Conservation (phyloP, 768 basidiomycete genomes). For the Suillus lakei region DNA sequence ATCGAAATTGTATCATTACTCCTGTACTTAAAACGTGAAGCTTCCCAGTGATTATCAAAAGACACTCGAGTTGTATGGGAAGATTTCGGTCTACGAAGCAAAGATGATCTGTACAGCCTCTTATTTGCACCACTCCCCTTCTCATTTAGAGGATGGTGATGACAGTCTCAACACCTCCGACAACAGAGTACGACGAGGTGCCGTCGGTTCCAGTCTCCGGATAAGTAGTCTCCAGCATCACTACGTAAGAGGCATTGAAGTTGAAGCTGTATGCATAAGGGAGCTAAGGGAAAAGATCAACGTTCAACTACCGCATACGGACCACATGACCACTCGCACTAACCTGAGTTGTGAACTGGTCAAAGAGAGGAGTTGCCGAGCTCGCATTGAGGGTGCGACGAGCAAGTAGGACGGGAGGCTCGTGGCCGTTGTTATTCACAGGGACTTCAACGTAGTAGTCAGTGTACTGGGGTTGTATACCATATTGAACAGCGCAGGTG, state of each 20-base stretch:
- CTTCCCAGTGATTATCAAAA: not conserved
- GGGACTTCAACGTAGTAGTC: conserved; percentile 41
- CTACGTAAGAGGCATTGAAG: conserved; percentile 25
- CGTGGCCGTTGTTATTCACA: conserved; percentile 33
- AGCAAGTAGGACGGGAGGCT: conserved; percentile 33
- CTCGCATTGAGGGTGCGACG: conserved; percentile 22
- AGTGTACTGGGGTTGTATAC: conserved; percentile 27
- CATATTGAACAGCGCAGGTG: conserved; percentile 28
- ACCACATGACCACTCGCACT: not conserved
- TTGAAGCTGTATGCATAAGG: conserved; percentile 32
- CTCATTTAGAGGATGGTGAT: conserved; percentile 15
- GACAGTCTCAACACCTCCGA: conserved; percentile 21
- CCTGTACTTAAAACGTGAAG: not conserved
- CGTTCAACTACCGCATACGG: conserved; percentile 8
- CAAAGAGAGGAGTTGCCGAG: conserved; percentile 6
- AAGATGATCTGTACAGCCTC: not conserved
- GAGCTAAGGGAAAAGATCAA: conserved; percentile 24
- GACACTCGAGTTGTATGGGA: not conserved
- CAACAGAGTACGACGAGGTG: conserved; percentile 23
- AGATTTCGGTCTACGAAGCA: not conserved
- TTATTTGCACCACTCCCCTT: not conserved
- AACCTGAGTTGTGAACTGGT: conserved; percentile 27
- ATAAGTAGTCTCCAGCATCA: conserved; percentile 29
- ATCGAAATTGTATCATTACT: not conserved
- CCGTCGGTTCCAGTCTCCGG: conserved; percentile 25